A percentile compares a stretch with the other conserved stretches of the same genome.
Conservation (phyloP, 2,329 filamentous ascomycete species). For the Helminthosporium solani region DNA sequence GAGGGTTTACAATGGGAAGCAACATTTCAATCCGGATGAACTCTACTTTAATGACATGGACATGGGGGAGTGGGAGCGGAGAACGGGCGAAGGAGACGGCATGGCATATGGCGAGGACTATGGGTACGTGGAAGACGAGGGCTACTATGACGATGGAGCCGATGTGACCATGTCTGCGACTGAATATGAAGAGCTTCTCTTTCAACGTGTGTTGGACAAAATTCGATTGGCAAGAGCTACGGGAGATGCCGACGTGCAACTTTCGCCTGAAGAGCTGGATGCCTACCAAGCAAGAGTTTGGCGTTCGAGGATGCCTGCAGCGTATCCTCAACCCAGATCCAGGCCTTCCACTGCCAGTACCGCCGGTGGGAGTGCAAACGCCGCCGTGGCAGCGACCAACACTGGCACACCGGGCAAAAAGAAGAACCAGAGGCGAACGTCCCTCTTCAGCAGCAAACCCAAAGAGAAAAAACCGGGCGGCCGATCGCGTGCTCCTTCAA, state of each 20-base stretch:
- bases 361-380: constrained; percentile 32
- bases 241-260: constrained; percentile 75
- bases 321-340: constrained; percentile 23
- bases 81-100: constrained; percentile 48
- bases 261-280: constrained; percentile 77
- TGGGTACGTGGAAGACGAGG: constrained; percentile 56
- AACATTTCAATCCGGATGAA: constrained; percentile 46
- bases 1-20: constrained; percentile 30
- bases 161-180: constrained; percentile 43
- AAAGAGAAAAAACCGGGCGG: constrained; percentile 29
- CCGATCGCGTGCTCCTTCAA: constrained; percentile 24
- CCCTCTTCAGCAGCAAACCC: constrained; percentile 25
- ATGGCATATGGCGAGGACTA: constrained; percentile 52
- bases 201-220: constrained; percentile 75
- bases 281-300: constrained; percentile 71
- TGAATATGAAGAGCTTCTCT: constrained; percentile 69
- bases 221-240: constrained; percentile 76
- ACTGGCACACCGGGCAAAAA: constrained; percentile 32
- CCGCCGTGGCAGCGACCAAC: constrained; percentile 34
- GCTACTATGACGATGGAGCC: constrained; percentile 44
- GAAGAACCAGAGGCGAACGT: constrained; percentile 27
- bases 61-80: constrained; percentile 43
- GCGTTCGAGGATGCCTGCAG: constrained; percentile 44
- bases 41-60: constrained; percentile 53
- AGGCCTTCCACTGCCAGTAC: constrained; percentile 25